phyloP scores from a whole-genome alignment of 768 basidiomycete genomes.

The Collybiopsis confluens region DNA sequence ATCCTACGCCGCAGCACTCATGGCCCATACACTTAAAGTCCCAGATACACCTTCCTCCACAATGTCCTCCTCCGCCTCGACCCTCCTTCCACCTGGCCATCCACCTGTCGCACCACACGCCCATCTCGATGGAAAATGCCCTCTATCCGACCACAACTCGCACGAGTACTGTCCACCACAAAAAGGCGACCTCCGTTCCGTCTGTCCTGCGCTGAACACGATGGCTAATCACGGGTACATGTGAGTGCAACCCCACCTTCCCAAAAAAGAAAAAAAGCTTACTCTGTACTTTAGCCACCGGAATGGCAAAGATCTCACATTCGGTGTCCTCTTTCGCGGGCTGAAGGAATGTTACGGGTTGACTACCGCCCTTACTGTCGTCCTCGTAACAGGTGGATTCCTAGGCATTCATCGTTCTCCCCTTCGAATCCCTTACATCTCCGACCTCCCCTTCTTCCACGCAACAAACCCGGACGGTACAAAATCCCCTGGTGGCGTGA shows the following conservation, averaged over 20 bases:
- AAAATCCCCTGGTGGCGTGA: neutral
- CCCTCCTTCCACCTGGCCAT: constrained; percentile 5
- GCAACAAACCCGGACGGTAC: constrained; percentile 5
- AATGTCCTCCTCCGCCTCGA: neutral
- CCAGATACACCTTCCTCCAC: neutral
- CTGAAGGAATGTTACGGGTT: constrained; percentile 50
- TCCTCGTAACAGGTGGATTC: constrained; percentile 46
- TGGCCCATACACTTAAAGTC: neutral
- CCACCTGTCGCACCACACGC: constrained; percentile 2
- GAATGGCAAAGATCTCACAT: constrained; percentile 46
- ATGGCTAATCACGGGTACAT: constrained; percentile 50
- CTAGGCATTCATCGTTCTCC: constrained; percentile 33
- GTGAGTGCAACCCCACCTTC: constrained; percentile 24
- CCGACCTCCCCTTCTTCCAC: neutral
- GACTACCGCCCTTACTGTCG: constrained; percentile 38
- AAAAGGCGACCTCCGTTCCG: constrained; percentile 33
- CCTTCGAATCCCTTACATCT: constrained; percentile 25
- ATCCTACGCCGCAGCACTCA: no score
- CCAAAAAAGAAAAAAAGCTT: constrained; percentile 2
- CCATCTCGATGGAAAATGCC: constrained; percentile 1
- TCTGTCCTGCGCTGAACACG: constrained; percentile 49
- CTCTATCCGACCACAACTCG: neutral
- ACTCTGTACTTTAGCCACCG: constrained; percentile 33
- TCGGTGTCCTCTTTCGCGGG: constrained; percentile 33
- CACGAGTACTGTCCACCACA: constrained; percentile 11